Evolutionary conservation across 768 basidiomycete genomes (phyloP).

Genomic region (Tylopilus felleus): DNA sequence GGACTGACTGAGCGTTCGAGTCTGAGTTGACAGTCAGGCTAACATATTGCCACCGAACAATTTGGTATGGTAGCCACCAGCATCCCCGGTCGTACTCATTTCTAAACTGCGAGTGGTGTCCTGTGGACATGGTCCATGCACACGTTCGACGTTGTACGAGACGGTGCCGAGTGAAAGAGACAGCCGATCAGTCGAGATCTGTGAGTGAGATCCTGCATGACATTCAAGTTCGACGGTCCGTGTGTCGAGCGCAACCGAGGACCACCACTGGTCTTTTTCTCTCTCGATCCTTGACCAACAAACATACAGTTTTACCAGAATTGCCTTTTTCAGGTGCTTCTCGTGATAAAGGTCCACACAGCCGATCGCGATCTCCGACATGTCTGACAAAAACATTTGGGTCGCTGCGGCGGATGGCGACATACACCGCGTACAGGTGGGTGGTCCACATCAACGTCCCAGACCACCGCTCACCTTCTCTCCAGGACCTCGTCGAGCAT

Average conservation of each 20-base stretch:
- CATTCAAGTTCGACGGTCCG: background rate
- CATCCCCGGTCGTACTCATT: background rate
- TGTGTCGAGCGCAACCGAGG: background rate
- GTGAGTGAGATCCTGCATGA: slow-evolving; percentile 18
- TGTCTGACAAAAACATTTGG: slow-evolving; percentile 72
- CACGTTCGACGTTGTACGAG: background rate
- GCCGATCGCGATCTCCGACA: slow-evolving; percentile 27
- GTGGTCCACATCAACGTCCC: slow-evolving; percentile 12
- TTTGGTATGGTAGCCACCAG: slow-evolving; percentile 2
- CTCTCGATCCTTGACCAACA: too few relatives aligned
- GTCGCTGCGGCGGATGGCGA: slow-evolving; percentile 91
- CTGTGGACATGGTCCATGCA: slow-evolving; percentile 3
- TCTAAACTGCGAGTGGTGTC: too few relatives aligned
- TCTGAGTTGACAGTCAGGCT: slow-evolving; percentile 18
- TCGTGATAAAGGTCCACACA: slow-evolving; percentile 9
- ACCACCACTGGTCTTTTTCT: too few relatives aligned
- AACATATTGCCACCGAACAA: slow-evolving; percentile 30
- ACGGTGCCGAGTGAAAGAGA: slow-evolving; percentile 25
- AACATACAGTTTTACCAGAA: slow-evolving; percentile 15
- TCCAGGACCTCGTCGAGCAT: slow-evolving; percentile 57
- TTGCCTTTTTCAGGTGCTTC: slow-evolving; percentile 28
- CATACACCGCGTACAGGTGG: slow-evolving; percentile 67
- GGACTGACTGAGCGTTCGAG: slow-evolving; percentile 12
- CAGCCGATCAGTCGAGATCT: slow-evolving; percentile 30
- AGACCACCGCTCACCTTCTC: slow-evolving; percentile 1